Percentiles rank a stretch among this genome's conserved stretches.
phyloP scores from a whole-genome alignment of 1,284 basidiomycete genomes.

The Ustilago hordei region DNA sequence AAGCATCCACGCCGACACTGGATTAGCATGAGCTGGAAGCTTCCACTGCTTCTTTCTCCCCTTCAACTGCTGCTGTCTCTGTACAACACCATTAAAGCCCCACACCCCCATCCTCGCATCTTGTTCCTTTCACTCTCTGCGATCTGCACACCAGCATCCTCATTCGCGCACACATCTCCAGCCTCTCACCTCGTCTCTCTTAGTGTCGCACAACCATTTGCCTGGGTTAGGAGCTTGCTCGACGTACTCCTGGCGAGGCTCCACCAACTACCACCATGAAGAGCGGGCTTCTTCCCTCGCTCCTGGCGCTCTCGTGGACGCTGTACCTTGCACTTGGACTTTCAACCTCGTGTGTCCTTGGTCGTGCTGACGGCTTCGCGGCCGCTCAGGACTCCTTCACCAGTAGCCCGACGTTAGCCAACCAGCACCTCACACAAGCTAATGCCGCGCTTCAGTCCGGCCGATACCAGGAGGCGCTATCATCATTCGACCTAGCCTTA shows the following conservation, averaged over 20 bases:
- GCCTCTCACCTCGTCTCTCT: not conserved
- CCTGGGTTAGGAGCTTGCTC: not conserved
- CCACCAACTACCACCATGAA: conserved; percentile 19
- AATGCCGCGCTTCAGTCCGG: conserved; percentile 59
- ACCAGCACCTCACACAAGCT: conserved; percentile 51
- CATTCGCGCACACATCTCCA: not conserved
- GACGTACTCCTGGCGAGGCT: not conserved
- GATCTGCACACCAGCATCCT: not conserved
- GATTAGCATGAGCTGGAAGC: conserved; percentile 8
- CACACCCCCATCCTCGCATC: not conserved
- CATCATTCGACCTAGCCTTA: conserved; percentile 59
- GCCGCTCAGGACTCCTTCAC: conserved; percentile 13
- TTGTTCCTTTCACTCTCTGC: not conserved
- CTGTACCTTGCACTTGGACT: conserved; percentile 39
- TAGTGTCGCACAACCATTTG: not conserved
- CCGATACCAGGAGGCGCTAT: conserved; percentile 58
- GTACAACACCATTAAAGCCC: conserved; percentile 1
- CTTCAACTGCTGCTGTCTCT: not conserved
- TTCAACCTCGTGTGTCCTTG: conserved; percentile 25
- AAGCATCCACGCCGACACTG: not conserved
- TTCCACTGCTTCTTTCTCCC: not conserved
- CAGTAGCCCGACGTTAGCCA: conserved; percentile 30
- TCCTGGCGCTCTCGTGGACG: conserved; percentile 44
- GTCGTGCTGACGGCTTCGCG: conserved; percentile 23
- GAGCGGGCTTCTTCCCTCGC: conserved; percentile 33